These are phyloP conservation scores for Phytomonas sp. DNA, from an alignment of 208 protist species.

Conservation along the genomic window DNA sequence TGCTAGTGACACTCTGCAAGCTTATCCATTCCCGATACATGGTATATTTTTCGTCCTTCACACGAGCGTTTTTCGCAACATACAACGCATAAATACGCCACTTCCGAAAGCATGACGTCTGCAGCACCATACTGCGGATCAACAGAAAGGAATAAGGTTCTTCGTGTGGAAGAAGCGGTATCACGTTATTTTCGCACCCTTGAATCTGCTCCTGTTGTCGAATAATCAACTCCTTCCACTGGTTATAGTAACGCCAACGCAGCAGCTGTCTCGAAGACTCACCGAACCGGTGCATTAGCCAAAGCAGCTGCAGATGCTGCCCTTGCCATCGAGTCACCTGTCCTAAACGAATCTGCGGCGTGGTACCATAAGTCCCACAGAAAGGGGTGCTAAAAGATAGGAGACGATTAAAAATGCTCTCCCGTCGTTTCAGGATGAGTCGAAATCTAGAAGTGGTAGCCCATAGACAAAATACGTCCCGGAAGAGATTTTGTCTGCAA, in stretches of 20 bases:
- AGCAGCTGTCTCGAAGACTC: slow-evolving; percentile 1
- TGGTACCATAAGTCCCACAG: not conserved
- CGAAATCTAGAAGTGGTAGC: not conserved
- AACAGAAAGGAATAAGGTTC: slow-evolving; percentile 24
- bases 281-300: not conserved
- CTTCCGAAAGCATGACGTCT: slow-evolving; percentile 28
- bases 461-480: not conserved
- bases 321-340: not conserved
- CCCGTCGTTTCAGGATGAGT: not conserved
- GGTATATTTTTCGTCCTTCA: slow-evolving; percentile 38
- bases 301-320: not conserved
- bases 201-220: not conserved
- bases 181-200: not conserved
- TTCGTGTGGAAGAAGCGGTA: not conserved
- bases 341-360: not conserved
- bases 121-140: slow-evolving; percentile 21
- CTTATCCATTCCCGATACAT: slow-evolving; percentile 46
- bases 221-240: slow-evolving; percentile 23
- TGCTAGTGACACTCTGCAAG: slow-evolving; percentile 30
- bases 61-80: slow-evolving; percentile 23
- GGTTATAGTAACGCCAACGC: slow-evolving; percentile 18
- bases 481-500: not conserved
- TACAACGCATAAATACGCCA: slow-evolving; percentile 43
- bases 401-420: not conserved
- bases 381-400: not conserved